A percentile compares a stretch with the other conserved stretches of the same genome.
Conservation (phyloP, 1,284 basidiomycete genomes). For the Entoloma clypeatum region DNA sequence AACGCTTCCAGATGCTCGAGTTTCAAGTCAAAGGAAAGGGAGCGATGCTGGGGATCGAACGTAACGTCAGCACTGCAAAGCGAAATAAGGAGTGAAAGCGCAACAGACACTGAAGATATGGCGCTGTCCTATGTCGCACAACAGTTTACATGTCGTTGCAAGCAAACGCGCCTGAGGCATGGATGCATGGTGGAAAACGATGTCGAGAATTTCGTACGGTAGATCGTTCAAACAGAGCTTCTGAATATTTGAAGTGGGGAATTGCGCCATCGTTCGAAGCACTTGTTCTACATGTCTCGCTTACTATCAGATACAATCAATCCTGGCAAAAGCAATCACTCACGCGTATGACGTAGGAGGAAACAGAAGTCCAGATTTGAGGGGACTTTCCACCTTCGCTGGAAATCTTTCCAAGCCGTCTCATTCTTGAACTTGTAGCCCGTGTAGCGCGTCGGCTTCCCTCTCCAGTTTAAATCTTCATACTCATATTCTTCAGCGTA, state of each 20-base stretch:
- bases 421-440: slow-evolving; percentile 3
- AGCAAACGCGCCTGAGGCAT: slow-evolving; percentile 4
- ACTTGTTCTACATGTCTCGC: neutral
- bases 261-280: slow-evolving; percentile 1
- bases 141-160: slow-evolving; percentile 5
- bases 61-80: neutral
- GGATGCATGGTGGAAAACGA: slow-evolving; percentile 1
- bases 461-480: neutral
- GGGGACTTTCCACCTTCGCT: slow-evolving; percentile 7
- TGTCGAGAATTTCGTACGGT: slow-evolving; percentile 9
- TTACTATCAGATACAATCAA: no score
- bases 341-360: neutral
- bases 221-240: slow-evolving; percentile 6
- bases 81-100: neutral
- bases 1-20: neutral
- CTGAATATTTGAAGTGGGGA: slow-evolving; percentile 3
- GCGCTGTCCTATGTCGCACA: slow-evolving; percentile 5
- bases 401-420: slow-evolving; percentile 5
- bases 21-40: neutral
- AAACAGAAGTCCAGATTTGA: neutral
- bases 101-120: slow-evolving; percentile 6
- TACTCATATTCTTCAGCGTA: neutral
- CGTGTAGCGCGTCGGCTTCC: neutral
- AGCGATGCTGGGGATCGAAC: neutral
- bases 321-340: no score